phyloP scores from a whole-genome alignment of 1,284 basidiomycete genomes.

The Earliella scabrosa region DNA sequence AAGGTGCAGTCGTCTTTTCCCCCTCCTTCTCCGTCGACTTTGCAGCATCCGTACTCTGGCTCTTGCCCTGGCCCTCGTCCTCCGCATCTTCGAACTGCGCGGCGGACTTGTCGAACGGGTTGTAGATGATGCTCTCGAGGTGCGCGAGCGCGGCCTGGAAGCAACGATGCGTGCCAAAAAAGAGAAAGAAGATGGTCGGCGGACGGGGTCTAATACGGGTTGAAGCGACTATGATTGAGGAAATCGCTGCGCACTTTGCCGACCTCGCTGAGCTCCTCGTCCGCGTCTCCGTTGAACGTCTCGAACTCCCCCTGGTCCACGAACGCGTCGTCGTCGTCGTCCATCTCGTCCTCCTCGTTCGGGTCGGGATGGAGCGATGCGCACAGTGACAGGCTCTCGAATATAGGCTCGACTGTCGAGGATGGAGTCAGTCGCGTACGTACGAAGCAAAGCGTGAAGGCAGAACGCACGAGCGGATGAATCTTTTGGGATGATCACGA shows the following conservation, averaged over 20 bases:
- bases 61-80: slow-evolving; percentile 5
- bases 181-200: slow-evolving; percentile 26
- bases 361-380: slow-evolving; percentile 90
- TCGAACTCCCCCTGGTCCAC: slow-evolving; percentile 63
- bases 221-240: slow-evolving; percentile 76
- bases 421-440: not conserved
- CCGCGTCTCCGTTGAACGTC: slow-evolving; percentile 61
- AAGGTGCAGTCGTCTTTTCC: not conserved
- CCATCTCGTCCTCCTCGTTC: slow-evolving; percentile 39
- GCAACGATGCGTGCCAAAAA: slow-evolving; percentile 24
- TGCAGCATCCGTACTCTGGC: slow-evolving; percentile 27
- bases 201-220: slow-evolving; percentile 78
- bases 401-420: slow-evolving; percentile 84
- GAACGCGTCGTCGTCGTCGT: slow-evolving; percentile 62
- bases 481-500: slow-evolving; percentile 71
- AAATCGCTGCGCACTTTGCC: slow-evolving; percentile 96
- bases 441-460: slow-evolving; percentile 6
- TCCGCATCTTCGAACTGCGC: slow-evolving; percentile 30
- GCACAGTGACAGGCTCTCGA: slow-evolving; percentile 87
- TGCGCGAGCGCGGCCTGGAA: slow-evolving; percentile 73
- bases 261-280: slow-evolving; percentile 77
- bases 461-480: slow-evolving; percentile 60
- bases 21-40: not conserved
- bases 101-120: slow-evolving; percentile 41
- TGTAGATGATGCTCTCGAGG: slow-evolving; percentile 75